Evolutionary conservation across 2,329 filamentous ascomycete genomes (phyloP).

Genomic region (Xylariales sp.): DNA sequence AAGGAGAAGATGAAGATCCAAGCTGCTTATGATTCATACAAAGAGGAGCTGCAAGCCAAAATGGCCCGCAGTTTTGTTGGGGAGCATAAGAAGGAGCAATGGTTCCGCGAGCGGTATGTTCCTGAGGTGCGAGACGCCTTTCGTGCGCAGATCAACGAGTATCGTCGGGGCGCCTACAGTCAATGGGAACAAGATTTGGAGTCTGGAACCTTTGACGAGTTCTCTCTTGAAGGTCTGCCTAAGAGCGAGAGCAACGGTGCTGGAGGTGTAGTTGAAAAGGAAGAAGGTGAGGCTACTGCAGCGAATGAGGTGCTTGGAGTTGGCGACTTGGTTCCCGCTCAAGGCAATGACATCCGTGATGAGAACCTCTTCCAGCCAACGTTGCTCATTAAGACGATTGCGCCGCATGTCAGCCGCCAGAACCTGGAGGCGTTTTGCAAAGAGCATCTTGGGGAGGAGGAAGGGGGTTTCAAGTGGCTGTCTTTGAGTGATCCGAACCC

Average conservation of each 20-base stretch:
- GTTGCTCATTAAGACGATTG: constrained; percentile 95
- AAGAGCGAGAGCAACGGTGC: constrained; percentile 88
- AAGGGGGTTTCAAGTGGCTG: constrained; percentile 92
- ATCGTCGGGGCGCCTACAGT: constrained; percentile 71
- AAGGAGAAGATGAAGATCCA: constrained; percentile 78
- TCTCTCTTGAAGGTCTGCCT: constrained; percentile 88
- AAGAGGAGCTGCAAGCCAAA: constrained; percentile 64
- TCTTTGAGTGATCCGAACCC: constrained; percentile 96
- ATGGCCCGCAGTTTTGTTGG: constrained; percentile 89
- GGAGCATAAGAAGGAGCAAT: constrained; percentile 92
- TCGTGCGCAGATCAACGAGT: constrained; percentile 71
- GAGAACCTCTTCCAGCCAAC: constrained; percentile 87
- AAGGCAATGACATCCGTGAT: constrained; percentile 82
- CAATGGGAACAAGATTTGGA: constrained; percentile 90
- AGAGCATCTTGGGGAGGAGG: constrained; percentile 84
- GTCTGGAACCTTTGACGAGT: constrained; percentile 84
- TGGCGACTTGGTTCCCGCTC: constrained; percentile 79
- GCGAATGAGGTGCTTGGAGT: constrained; percentile 91
- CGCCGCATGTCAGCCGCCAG: constrained; percentile 87
- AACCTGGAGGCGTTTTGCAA: constrained; percentile 94
- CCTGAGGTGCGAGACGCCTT: constrained; percentile 75
- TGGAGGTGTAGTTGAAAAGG: constrained; percentile 83
- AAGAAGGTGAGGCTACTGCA: constrained; percentile 90
- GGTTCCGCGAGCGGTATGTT: constrained; percentile 95
- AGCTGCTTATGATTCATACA: constrained; percentile 61